Evolutionary conservation across 768 basidiomycete species (phyloP), one percentile per base, ranked within the genome.

Genomic region (Phaeotremella skinneri): DNA sequence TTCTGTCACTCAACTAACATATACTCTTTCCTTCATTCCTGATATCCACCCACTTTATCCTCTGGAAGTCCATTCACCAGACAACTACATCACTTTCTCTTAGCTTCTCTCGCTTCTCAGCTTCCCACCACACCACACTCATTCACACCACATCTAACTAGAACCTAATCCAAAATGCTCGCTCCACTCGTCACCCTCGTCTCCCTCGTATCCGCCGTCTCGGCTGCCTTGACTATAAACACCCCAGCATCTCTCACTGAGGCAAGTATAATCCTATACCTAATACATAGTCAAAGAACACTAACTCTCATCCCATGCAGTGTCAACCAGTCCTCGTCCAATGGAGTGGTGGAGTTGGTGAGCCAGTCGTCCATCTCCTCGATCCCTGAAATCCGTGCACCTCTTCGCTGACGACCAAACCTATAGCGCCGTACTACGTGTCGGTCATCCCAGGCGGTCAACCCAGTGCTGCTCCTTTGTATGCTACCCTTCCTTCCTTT

Each of bases 361-460:
- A 59, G 64, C n/a, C n/a, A n/a, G n/a, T n/a, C 57, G 21, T n/a
- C 23, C 20, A 39, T 37, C 41, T 43, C 7, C 6, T n/a, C 16
- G 16, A 26, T n/a, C 20, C 6, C 14, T 2, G 4, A 39, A 32
- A 14, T 45, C 9, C 34, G 34, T 17, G 34, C 17, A 37, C 9
- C 7, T 37, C 7, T 7, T 37, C 34, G 34, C 34, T 37, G 21
- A n/a, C 16, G 11, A 39, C 39, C 20, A 3, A 16, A 4, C 30
- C 52, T 54, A 14, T 32, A 62, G 67, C 59, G 16, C 70, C 70
- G 16, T 72, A 70, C 61, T 71, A 54, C 63, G 45, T 66, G 23
- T 61, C 67, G 45, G 61, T 63, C 55, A 69, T 73, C 45, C 71
- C 71, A 26, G 71, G 71, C 57, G 62, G 64, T 45, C 58, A 73